These are phyloP conservation scores for Schizophyllum commune DNA, from an alignment of 1,284 basidiomycete species.

Conservation along the genomic window DNA sequence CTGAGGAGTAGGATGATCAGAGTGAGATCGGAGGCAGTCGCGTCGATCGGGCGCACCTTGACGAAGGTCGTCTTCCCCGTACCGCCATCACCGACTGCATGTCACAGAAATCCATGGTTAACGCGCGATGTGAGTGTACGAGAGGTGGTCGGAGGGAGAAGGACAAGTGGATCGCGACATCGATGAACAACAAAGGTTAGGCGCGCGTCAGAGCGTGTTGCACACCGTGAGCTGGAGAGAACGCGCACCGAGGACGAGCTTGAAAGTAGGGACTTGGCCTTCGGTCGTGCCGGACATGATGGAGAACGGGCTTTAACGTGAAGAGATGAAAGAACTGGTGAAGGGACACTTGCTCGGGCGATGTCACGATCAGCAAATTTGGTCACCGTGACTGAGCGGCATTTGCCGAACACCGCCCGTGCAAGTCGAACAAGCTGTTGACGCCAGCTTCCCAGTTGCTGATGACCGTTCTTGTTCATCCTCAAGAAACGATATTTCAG, in stretches of 20 bases:
- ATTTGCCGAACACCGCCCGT: not conserved
- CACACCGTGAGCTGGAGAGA: not conserved
- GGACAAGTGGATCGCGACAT: conserved; percentile 16
- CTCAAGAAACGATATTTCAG: too few relatives aligned
- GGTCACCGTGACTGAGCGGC: not conserved
- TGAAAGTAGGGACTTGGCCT: conserved; percentile 67
- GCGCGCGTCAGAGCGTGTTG: conserved; percentile 22
- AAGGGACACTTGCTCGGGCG: not conserved
- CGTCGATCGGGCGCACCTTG: conserved; percentile 54
- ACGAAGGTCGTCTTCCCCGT: conserved; percentile 98
- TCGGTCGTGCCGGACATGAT: not conserved
- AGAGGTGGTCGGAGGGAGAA: conserved; percentile 20
- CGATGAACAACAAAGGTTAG: conserved; percentile 24
- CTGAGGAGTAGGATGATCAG: conserved; percentile 52
- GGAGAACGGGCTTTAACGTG: not conserved
- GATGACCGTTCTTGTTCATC: too few relatives aligned
- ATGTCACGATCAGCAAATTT: not conserved
- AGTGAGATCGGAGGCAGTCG: conserved; percentile 36
- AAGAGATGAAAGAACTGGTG: not conserved
- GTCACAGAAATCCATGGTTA: conserved; percentile 18
- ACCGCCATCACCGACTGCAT: conserved; percentile 90
- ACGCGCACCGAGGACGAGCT: conserved; percentile 90
- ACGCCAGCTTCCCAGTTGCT: too few relatives aligned
- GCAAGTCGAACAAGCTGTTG: too few relatives aligned
- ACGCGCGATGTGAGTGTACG: conserved; percentile 10